Base-by-base conservation (phyloP, 768 basidiomycete genomes). In the Mrakia gelida region DNA sequence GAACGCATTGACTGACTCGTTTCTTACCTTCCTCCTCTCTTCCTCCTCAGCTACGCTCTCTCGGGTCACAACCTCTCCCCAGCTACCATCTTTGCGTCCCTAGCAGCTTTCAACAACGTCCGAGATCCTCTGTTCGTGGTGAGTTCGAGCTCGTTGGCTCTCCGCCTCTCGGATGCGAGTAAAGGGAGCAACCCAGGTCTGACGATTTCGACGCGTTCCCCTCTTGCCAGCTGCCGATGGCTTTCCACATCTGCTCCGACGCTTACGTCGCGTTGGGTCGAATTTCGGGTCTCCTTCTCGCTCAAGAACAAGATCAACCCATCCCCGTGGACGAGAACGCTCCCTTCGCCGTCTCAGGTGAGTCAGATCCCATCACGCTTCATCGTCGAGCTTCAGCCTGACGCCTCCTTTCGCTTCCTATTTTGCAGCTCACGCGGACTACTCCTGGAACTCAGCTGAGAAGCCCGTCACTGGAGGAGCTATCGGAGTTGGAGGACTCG, bases 31-130 rank as follows among this genome's bases (percentile, higher is more conserved):
- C n/a, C n/a, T n/a, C n/a, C n/a, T n/a, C n/a, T n/a, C n/a, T n/a
- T n/a, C n/a, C n/a, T n/a, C n/a, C n/a, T n/a, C n/a, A n/a, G n/a
- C 0, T 92, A 91, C 80, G 86, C 87, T 2, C 82, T 91, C 28
- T 88, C 85, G 38, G 89, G 88, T 9, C 89, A 90, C 76, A 81
- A 84, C 3, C 86, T 91, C 38, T 86, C 87, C 76, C 82, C 89
- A 1, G 87, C 89, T 0, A 84, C 86, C 73, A 88, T 91, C 68
- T 90, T 91, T 81, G 84, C 86, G 15, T 87, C 88, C 13, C 82
- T 91, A 32, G 89, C 90, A 76, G 83, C 88, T 38, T 89, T 90
- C 85, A 89, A 89, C 78, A 81, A 84, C 32, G 80, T 84, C 68
- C 80, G 89, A n/a, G 81, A 84, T 11, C 90, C 90, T 3, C 85